Evolutionary conservation across 2,329 filamentous ascomycete genomes (phyloP).

Genomic region (Grosmannia huntii): DNA sequence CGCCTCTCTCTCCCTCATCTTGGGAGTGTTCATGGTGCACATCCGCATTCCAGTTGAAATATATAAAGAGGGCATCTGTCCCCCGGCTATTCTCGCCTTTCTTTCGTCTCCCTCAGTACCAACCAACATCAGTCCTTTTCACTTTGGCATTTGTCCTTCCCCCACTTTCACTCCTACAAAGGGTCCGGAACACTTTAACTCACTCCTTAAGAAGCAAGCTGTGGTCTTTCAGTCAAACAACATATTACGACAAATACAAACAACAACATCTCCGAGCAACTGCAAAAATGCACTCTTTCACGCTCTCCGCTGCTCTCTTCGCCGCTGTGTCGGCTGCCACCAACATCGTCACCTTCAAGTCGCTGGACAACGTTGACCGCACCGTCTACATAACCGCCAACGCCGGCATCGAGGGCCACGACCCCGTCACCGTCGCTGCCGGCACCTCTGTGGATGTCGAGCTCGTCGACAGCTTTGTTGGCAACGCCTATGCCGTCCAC

Average conservation of each 20-base stretch:
- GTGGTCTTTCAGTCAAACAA: neutral
- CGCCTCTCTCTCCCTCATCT: too few relatives aligned
- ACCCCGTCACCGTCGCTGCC: constrained; percentile 26
- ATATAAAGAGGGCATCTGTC: neutral
- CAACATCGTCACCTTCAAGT: constrained; percentile 44
- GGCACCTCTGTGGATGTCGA: constrained; percentile 25
- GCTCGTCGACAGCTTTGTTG: constrained; percentile 17
- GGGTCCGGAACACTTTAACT: neutral
- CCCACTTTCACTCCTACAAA: neutral
- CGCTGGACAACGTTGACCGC: constrained; percentile 38
- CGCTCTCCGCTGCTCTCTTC: constrained; percentile 1
- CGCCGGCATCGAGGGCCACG: constrained; percentile 22
- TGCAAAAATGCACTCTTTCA: constrained; percentile 2
- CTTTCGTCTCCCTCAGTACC: neutral
- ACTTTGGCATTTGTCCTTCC: neutral
- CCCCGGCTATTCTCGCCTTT: neutral
- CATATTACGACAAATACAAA: neutral
- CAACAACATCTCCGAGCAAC: neutral
- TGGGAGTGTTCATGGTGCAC: neutral
- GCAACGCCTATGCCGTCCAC: constrained; percentile 23
- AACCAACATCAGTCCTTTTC: neutral
- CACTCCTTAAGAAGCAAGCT: neutral
- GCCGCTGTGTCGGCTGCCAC: constrained; percentile 27
- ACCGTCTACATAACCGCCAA: constrained; percentile 38
- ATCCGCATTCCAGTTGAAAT: neutral